Conservation (phyloP, 768 basidiomycete species). For the Phlebiopsis flavidoalba region DNA sequence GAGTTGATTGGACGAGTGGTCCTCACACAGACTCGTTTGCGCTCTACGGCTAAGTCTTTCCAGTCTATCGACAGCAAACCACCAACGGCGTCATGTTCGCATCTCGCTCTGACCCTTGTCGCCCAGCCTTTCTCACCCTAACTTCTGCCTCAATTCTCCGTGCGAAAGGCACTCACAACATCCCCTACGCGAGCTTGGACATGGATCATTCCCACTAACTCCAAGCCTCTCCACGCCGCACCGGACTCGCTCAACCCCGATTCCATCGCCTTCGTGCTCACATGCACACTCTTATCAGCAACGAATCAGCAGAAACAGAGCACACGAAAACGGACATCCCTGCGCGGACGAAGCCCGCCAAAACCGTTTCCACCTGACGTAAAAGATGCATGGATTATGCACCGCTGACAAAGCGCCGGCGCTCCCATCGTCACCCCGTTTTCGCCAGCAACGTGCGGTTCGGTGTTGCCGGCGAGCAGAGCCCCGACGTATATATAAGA, state of each 20-base stretch:
- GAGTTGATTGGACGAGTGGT: background rate
- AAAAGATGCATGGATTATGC: background rate
- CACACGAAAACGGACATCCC: background rate
- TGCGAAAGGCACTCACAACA: background rate
- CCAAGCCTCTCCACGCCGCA: background rate
- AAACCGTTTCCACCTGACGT: background rate
- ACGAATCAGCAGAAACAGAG: background rate
- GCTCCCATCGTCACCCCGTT: background rate
- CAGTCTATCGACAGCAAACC: background rate
- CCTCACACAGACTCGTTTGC: background rate
- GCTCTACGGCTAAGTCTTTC: background rate
- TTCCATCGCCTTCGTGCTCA: background rate
- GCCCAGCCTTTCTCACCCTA: background rate
- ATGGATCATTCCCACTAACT: background rate
- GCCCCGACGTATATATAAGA: background rate
- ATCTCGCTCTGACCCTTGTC: background rate
- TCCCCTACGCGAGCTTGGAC: background rate
- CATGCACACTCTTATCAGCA: background rate
- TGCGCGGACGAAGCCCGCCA: background rate
- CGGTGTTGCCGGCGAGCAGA: background rate
- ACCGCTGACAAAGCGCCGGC: background rate
- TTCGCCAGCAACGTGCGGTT: background rate
- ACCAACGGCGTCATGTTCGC: background rate
- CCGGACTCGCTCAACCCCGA: background rate
- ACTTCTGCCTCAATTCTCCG: background rate